Conservation (phyloP, 805 yeast genomes). For the Yarrowia porcina region DNA sequence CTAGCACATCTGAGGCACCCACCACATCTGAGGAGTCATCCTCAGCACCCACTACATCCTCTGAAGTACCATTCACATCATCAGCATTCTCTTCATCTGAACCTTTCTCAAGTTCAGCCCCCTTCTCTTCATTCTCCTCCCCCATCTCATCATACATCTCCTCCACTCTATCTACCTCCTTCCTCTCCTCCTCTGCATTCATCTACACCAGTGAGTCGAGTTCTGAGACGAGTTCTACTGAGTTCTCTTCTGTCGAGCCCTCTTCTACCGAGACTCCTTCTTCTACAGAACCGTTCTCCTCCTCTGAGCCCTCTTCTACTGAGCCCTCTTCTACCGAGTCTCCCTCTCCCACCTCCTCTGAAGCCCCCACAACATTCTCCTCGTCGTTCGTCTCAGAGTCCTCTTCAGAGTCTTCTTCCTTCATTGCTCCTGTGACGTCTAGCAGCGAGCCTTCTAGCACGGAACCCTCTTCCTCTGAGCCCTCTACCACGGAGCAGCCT, state of each 20-base stretch:
- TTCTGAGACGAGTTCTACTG: no score
- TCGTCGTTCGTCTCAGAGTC: neutral
- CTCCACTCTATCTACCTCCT: neutral
- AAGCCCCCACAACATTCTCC: neutral
- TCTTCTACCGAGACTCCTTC: no score
- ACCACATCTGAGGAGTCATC: neutral
- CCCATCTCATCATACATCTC: neutral
- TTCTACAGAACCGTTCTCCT: neutral
- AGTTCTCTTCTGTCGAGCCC: neutral
- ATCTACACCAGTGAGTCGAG: neutral
- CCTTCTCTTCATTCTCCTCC: neutral
- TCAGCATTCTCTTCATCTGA: no score
- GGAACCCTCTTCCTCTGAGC: neutral
- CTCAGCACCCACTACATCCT: neutral
- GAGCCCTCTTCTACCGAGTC: neutral
- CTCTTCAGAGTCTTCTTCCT: neutral
- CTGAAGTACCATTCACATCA: no score
- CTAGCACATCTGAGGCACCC: neutral
- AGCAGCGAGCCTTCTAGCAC: neutral
- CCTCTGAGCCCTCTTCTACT: neutral
- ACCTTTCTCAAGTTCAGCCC: no score
- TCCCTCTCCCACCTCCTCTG: neutral
- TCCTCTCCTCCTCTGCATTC: slow-evolving; percentile 9
- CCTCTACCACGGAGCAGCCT: no score
- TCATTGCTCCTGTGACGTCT: neutral